Base-by-base conservation (phyloP, 176 grass and related monocot species). In the Bolboschoenus planiculmis region DNA sequence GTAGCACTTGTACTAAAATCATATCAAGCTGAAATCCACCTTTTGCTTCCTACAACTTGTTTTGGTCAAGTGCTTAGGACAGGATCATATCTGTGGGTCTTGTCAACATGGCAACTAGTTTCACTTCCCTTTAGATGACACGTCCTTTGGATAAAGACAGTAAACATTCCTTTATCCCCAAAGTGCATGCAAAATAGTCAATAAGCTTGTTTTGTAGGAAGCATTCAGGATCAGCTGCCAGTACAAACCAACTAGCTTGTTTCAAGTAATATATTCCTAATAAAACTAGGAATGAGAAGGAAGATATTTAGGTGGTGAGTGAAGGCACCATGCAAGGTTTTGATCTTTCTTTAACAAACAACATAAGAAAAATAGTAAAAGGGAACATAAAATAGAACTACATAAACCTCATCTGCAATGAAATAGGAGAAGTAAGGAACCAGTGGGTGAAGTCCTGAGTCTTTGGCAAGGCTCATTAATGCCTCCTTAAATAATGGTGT, bases 381-480 rank as follows among this genome's bases (percentile, higher is more conserved):
- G 63, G 3, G 7, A 20, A 87, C 46, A 56, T 35, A 24, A 21
- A 15, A 50, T 43, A 82, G 51, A 29, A 55, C 31, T 24, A 35
- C 33, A 81, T 10, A 83, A 65, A 98, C 96, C 92, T 98, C 89
- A 34, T 95, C 92, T 44, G 86, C 87, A 53, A 98, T 78, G 68
- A 98, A 98, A 79, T 98, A 98, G 44, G 96, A 94, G 75, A 98
- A 98, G 79, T 98, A 98, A 64, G 95, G 92, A 91, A 95, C 90
- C 56, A 98, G 83, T 4, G 89, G 96, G 79, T 98, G 96, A 85
- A 98, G 87, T 34, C 96, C 92, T 16, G 96, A 93, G 78, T 98
- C 96, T 83, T 85, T 90, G 56, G 96, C 86, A 81, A 98, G 88
- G 89, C 96, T 95, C 58, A 95, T 78, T 91, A 98, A 91, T 75